Conservation (phyloP, 345 rosid species). For the Noccaea caerulescens region DNA sequence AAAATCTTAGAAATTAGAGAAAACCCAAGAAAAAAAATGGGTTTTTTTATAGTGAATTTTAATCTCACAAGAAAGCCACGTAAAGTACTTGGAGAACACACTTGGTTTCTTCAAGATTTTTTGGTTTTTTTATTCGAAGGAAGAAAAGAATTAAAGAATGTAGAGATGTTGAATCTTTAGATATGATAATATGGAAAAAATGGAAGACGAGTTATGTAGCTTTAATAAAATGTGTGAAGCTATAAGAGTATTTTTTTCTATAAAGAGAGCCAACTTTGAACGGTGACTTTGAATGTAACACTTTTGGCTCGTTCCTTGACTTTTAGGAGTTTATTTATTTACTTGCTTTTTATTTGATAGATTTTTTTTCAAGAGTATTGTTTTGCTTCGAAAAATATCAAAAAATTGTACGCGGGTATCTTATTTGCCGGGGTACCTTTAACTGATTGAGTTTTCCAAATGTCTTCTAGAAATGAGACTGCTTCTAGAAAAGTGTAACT, state of each 20-base stretch:
- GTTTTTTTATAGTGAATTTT: background rate
- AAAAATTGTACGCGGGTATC: constrained; percentile 27
- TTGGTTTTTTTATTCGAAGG: constrained; percentile 3
- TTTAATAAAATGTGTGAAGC: constrained; percentile 29
- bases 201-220: constrained; percentile 25
- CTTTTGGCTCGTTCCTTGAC: constrained; percentile 33
- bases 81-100: constrained; percentile 37
- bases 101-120: constrained; percentile 23
- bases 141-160: constrained; percentile 38
- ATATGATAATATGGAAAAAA: constrained; percentile 17
- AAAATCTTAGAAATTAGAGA: constrained; percentile 12
- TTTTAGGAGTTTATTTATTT: constrained; percentile 19
- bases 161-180: constrained; percentile 27
- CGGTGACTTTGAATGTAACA: constrained; percentile 42
- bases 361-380: background rate
- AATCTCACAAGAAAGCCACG: constrained; percentile 9
- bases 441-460: constrained; percentile 13
- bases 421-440: constrained; percentile 4
- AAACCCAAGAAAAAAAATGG: background rate
- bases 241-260: constrained; percentile 10
- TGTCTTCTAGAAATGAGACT: background rate
- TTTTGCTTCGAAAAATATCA: constrained; percentile 29
- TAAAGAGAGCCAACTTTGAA: constrained; percentile 43
- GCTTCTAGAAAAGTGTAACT: constrained; percentile 27
- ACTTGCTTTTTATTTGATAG: background rate